These are phyloP conservation scores for Adansonia grandidieri DNA, from an alignment of 441 rosid species.

Conservation along the genomic window DNA sequence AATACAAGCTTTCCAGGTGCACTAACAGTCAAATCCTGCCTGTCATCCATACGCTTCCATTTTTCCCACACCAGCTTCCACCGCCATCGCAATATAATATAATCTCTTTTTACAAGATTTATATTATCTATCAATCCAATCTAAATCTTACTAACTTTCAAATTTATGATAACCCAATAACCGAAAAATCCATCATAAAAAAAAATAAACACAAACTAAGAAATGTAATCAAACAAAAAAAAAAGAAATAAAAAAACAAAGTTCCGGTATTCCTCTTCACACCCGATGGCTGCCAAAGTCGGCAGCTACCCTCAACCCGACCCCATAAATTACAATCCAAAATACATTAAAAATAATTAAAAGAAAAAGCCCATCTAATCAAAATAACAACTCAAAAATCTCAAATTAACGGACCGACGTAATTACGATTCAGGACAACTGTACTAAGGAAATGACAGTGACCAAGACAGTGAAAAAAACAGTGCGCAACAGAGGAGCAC, in stretches of 20 bases:
- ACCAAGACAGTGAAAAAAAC: slow-evolving; percentile 23
- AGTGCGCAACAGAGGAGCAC: slow-evolving; percentile 45
- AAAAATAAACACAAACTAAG: slow-evolving; percentile 1
- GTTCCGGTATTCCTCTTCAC: not conserved
- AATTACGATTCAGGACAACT: slow-evolving; percentile 53
- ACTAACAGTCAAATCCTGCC: not conserved
- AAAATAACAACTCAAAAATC: slow-evolving; percentile 16
- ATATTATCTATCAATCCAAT: not conserved
- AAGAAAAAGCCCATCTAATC: slow-evolving; percentile 7
- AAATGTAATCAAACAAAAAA: not conserved
- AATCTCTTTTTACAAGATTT: not conserved
- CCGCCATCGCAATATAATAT: not conserved
- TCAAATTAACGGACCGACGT: slow-evolving; percentile 32
- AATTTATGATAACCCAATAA: not conserved
- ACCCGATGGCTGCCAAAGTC: not conserved
- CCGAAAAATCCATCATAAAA: not conserved
- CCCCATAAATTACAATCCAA: slow-evolving; percentile 17
- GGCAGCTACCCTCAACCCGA: not conserved
- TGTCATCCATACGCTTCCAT: not conserved
- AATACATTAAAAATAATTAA: not conserved
- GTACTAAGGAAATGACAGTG: slow-evolving; percentile 41
- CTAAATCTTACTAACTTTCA: not conserved
- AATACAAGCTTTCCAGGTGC: not conserved
- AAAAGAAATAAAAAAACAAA: not conserved
- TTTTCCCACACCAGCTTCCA: not conserved